Evolutionary conservation across 345 rosid genomes (phyloP), one percentile per base, ranked within the genome.

Genomic region (Citrus sp.): DNA sequence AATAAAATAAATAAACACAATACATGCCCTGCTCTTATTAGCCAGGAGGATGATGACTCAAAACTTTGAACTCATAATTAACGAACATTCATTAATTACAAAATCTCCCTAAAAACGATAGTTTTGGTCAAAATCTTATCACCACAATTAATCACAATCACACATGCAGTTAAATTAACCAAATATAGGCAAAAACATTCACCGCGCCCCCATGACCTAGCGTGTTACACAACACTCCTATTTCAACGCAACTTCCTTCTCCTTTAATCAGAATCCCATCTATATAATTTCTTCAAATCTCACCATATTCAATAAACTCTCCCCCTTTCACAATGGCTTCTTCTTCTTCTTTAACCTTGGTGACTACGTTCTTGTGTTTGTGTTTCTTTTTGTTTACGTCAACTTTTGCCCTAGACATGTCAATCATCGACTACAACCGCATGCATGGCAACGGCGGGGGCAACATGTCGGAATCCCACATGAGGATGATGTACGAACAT

Each of bases 371-470:
- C 49, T 19, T 54, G 2, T 35, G 10, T 25, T 24, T 49, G 19
- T 79, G 7, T 25, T 35, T 16, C 37, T 51, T 68, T 24, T 83
- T 21, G 21, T 49, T 73, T 61, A 28, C 84, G 5, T 32, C 73
- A n/a, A 68, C 85, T 6, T 76, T 72, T 2, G 88, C 91, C 49
- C 19, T 75, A 9, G 89, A 89, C 81, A 87, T 89, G 92, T 89
- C 97, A n/a, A 85, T 88, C 34, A 70, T 89, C 13, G 85, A 82
- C 64, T 85, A 82, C 80, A 73, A 90, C 8, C 38, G 67, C 28
- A 73, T 12, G n/a, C 85, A 90, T 42, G 81, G 76, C 7, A 49
- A 0, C 8, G 51, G 49, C n/a, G 70, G 0, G 12, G 74, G 68
- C 8, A 69, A 35, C 28, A 46, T 77, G 56, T 76, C 84, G 21